Evolutionary conservation across 2,329 filamentous ascomycete genomes (phyloP).

Genomic region (Ceratocystis ficicola): DNA sequence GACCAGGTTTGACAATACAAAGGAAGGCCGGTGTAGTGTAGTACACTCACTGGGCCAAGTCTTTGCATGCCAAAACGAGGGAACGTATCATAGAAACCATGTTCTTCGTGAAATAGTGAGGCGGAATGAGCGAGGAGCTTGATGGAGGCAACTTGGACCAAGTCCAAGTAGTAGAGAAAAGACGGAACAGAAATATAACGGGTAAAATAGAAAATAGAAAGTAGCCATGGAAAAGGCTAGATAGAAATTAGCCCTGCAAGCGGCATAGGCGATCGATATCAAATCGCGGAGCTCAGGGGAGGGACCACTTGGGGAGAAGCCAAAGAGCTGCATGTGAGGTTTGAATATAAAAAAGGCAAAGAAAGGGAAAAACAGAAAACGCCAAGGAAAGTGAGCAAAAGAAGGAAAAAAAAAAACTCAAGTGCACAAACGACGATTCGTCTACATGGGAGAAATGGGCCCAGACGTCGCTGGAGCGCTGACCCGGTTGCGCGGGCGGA

Average conservation of each 20-base stretch:
- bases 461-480: slow-evolving; percentile 26
- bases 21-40: not conserved
- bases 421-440: not conserved
- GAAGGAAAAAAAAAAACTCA: not conserved
- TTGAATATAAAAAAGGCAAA: not conserved
- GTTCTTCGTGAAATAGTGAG: slow-evolving; percentile 9
- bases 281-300: not conserved
- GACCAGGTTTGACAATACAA: not conserved
- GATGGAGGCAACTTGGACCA: not conserved
- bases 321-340: not conserved
- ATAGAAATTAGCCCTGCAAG: not conserved
- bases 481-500: slow-evolving; percentile 34
- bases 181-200: slow-evolving; percentile 3
- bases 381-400: not conserved
- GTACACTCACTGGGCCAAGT: not conserved
- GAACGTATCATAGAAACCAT: slow-evolving; percentile 10
- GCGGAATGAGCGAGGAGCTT: slow-evolving; percentile 1
- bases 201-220: not conserved
- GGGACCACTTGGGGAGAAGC: not conserved
- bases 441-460: slow-evolving; percentile 21
- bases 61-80: not conserved
- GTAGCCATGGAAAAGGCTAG: not conserved
- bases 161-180: not conserved
- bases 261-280: not conserved
- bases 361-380: not conserved